A percentile compares a stretch with the other conserved stretches of the same genome.
Conservation (phyloP, 345 rosid genomes). For the Chamaenerion angustifolium region DNA sequence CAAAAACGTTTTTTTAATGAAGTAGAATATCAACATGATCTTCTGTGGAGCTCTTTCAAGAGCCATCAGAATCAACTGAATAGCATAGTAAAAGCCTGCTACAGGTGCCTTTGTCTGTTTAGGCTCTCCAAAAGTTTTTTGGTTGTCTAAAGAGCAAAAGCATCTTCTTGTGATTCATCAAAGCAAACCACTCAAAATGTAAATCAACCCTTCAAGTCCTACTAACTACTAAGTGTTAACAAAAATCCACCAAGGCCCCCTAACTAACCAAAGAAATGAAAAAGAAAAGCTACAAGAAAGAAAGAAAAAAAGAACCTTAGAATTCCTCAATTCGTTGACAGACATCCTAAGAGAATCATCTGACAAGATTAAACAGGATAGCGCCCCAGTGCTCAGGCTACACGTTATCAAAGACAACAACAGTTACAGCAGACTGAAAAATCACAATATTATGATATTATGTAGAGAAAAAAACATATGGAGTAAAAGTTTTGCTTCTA, state of each 20-base stretch:
- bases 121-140: background rate
- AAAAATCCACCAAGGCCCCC: background rate
- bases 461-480: too few relatives aligned
- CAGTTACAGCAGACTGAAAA: background rate
- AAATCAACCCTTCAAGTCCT: too few relatives aligned
- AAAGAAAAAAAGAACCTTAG: slow-evolving; percentile 43
- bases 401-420: slow-evolving; percentile 7
- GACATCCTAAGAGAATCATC: slow-evolving; percentile 77
- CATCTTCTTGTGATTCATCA: slow-evolving; percentile 1
- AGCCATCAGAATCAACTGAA: background rate
- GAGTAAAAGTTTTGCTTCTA: too few relatives aligned
- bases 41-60: too few relatives aligned
- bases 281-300: background rate
- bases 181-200: background rate
- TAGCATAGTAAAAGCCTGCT: slow-evolving; percentile 1
- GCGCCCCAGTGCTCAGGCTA: slow-evolving; percentile 91
- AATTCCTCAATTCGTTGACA: slow-evolving; percentile 58
- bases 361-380: slow-evolving; percentile 72
- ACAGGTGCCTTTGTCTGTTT: background rate
- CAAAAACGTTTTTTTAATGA: too few relatives aligned
- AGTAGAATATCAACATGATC: too few relatives aligned
- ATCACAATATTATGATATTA: background rate
- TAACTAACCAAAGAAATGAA: background rate
- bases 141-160: background rate
- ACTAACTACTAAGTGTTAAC: too few relatives aligned